These are phyloP conservation scores for Acacia melanoxylon DNA, from an alignment of 306 rosid species.

Conservation along the genomic window DNA sequence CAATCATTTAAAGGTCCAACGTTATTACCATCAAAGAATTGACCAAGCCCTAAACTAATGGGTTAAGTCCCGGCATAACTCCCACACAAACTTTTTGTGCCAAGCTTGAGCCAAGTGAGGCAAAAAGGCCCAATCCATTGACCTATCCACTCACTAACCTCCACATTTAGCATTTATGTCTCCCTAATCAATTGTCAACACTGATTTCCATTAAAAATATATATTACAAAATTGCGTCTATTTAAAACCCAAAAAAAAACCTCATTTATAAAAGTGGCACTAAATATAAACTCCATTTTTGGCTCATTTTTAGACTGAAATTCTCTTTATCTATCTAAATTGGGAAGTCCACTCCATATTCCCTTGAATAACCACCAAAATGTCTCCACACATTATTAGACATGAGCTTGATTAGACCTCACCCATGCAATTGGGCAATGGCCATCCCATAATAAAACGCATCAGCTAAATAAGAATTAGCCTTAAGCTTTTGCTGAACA, in stretches of 20 bases:
- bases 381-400: neutral
- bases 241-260: no score
- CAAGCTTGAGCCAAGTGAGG: neutral
- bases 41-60: neutral
- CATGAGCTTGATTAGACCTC: neutral
- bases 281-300: neutral
- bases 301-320: neutral
- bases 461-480: neutral
- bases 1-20: conserved; percentile 2
- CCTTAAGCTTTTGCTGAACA: neutral
- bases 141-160: neutral
- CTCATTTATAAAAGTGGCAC: neutral
- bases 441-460: neutral
- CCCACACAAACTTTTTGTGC: neutral
- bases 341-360: neutral
- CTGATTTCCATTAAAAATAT: neutral
- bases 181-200: neutral
- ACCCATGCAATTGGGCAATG: neutral
- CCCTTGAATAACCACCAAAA: neutral
- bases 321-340: neutral
- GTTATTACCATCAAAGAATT: neutral
- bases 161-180: neutral
- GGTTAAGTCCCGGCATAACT: neutral
- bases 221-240: neutral
- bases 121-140: neutral